phyloP scores from a whole-genome alignment of 2,329 filamentous ascomycete species.

The Periconia macrospinosa region DNA sequence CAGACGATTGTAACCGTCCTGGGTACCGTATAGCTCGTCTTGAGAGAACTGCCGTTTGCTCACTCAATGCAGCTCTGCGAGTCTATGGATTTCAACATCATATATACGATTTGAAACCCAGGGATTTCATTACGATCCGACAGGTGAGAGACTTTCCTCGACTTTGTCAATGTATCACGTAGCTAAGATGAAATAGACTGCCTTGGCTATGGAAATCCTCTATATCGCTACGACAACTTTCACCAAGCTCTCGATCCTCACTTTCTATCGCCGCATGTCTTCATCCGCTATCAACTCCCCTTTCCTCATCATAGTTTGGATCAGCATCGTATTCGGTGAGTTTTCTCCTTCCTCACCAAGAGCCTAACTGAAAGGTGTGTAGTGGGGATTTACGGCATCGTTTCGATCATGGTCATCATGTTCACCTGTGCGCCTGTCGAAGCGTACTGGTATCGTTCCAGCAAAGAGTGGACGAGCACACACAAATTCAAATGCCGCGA shows the following conservation, averaged over 20 bases:
- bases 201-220: too few species aligned
- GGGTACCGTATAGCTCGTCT: neutral
- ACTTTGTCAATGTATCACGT: too few species aligned
- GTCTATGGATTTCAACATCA: constrained; percentile 14
- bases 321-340: neutral
- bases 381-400: constrained; percentile 13
- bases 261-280: constrained; percentile 19
- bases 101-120: constrained; percentile 15
- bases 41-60: too few species aligned
- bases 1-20: constrained; percentile 12
- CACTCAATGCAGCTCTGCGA: neutral
- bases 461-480: constrained; percentile 8
- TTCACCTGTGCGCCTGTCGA: constrained; percentile 17
- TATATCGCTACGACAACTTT: constrained; percentile 17
- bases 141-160: neutral
- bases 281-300: constrained; percentile 7
- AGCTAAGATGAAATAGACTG: too few species aligned
- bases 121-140: constrained; percentile 11
- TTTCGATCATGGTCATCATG: constrained; percentile 10
- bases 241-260: constrained; percentile 19
- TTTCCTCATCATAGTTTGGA: constrained; percentile 6
- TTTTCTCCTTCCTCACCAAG: neutral
- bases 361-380: neutral
- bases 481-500: constrained; percentile 16
- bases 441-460: constrained; percentile 20